Base-by-base conservation (phyloP, 768 basidiomycete species). In the Hericium rajendrae region DNA sequence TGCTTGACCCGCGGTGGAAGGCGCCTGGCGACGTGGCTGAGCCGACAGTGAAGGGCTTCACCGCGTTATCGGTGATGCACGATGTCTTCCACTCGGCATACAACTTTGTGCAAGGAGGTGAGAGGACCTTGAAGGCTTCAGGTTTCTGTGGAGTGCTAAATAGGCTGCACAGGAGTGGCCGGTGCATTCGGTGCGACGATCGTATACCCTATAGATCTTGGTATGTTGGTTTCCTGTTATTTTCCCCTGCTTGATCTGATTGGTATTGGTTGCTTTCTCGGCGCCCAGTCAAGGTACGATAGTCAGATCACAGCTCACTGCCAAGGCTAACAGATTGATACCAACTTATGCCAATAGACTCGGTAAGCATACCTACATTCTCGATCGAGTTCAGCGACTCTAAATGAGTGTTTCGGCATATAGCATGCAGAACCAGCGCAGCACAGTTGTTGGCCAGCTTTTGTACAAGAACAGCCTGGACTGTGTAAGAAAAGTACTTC, bases 361-460 rank as follows among this genome's bases (percentile, higher is more conserved):
- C 78, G 85, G 85, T 86, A 68, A 55, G 72, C 57, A 38, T 10
- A 4, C 8, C 22, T 13, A 8, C 13, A 9, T 32, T 32, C 32
- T 32, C 32, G 32, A 32, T 32, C 32, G 32, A 32, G 32, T 32
- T 32, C 32, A 32, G 32, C 32, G 1, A 10, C 32, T 8, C 32
- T 26, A 41, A 18, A n/a, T 38, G 26, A 26, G 24, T 40, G n/a
- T 5, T 4, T 10, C 46, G 24, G 12, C 59, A 22, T 37, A 57
- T 37, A 91, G 93, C 40, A 93, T 99, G 80, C 97, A 99, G 76
- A 99, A 99, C 69, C 97, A 99, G 70, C 85, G 97, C 13, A 92
- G 86, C 61, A 93, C 89, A 6, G 91, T 99, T 20, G 97, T 99
- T 32, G 97, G 97, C 39, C 95, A 99, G 72, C 74, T 98, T 66